Conservation (phyloP, 1,284 basidiomycete genomes). For the Naganishia liquefaciens region DNA sequence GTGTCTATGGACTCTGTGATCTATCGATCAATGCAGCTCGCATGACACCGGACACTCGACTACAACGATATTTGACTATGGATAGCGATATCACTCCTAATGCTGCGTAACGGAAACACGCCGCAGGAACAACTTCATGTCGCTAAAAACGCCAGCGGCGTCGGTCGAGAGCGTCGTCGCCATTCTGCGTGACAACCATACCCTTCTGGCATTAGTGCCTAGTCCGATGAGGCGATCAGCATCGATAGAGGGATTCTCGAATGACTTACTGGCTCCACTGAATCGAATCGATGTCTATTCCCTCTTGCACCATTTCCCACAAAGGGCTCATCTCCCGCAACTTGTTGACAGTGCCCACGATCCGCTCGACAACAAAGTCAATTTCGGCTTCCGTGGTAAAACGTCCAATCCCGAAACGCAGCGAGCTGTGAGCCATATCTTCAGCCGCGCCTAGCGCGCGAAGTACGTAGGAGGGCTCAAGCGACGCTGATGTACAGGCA, state of each 20-base stretch:
- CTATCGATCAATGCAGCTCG: too few species aligned
- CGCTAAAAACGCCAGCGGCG: too few species aligned
- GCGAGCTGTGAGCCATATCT: slow-evolving; percentile 97
- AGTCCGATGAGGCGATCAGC: neutral
- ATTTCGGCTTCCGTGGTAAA: slow-evolving; percentile 98
- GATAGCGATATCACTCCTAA: too few species aligned
- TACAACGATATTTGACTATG: too few species aligned
- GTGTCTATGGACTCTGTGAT: too few species aligned
- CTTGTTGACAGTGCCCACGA: slow-evolving; percentile 76
- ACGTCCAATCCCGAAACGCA: slow-evolving; percentile 95
- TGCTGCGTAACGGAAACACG: too few species aligned
- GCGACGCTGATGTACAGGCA: slow-evolving; percentile 95
- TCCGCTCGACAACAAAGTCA: slow-evolving; percentile 89
- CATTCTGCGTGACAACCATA: too few species aligned
- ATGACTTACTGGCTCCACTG: slow-evolving; percentile 73
- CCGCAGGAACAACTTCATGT: too few species aligned
- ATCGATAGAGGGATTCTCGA: neutral
- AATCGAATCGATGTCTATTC: slow-evolving; percentile 89
- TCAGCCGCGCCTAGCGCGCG: slow-evolving; percentile 94
- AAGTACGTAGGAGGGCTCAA: slow-evolving; percentile 97
- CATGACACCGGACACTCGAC: too few species aligned
- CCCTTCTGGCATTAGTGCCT: too few species aligned
- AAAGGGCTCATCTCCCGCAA: slow-evolving; percentile 81
- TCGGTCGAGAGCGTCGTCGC: too few species aligned
- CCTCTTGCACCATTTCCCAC: slow-evolving; percentile 99